phyloP scores from a whole-genome alignment of 768 basidiomycete genomes.

The Candolleomyces aberdarensis region DNA sequence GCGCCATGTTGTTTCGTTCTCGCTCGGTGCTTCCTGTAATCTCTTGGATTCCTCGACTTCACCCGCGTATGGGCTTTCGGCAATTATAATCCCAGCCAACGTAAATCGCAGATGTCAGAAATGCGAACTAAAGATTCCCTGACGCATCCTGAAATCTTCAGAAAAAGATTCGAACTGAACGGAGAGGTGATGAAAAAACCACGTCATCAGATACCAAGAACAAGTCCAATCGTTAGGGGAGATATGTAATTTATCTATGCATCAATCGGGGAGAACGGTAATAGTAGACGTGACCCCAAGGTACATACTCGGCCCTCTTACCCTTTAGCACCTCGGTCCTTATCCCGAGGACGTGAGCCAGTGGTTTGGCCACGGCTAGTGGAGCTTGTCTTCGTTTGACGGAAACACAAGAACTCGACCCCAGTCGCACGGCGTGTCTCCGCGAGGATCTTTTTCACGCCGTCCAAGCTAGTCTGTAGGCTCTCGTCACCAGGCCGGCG shows the following conservation, averaged over 20 bases:
- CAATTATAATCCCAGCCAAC: neutral
- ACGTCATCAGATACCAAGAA: too few species aligned
- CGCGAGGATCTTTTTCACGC: conserved; percentile 85
- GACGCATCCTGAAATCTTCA: neutral
- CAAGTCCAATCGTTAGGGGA: too few species aligned
- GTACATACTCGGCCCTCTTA: conserved; percentile 1
- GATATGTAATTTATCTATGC: too few species aligned
- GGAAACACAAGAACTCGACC: conserved; percentile 94
- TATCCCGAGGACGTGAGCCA: conserved; percentile 24
- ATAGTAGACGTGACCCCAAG: neutral
- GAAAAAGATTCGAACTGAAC: neutral
- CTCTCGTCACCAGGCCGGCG: conserved; percentile 84
- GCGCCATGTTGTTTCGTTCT: neutral
- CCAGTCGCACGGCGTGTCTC: conserved; percentile 89
- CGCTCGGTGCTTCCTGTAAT: neutral
- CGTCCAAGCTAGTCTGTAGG: conserved; percentile 82
- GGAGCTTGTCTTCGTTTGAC: conserved; percentile 55
- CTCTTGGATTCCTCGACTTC: neutral
- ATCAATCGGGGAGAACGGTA: neutral
- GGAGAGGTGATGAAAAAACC: neutral
- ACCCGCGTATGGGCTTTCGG: neutral
- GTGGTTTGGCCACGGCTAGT: conserved; percentile 17
- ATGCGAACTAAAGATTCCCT: too few species aligned
- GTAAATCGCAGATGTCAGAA: neutral
- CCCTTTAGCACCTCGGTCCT: conserved; percentile 20